phyloP scores from a whole-genome alignment of 495 filamentous ascomycete species.

The Podospora anserina region DNA sequence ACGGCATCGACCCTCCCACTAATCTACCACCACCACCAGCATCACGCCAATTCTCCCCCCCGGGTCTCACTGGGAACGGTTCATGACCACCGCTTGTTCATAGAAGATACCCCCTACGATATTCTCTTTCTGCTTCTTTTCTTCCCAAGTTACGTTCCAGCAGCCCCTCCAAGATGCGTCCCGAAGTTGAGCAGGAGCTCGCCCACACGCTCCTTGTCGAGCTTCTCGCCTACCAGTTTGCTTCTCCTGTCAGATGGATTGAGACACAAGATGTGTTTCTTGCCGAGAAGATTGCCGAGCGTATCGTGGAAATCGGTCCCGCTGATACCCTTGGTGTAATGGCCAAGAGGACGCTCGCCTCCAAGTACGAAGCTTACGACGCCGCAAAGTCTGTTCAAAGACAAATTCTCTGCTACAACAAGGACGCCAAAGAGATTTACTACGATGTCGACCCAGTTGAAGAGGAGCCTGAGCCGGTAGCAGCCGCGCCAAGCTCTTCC shows the following conservation, averaged over 20 bases:
- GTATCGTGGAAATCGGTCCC: constrained; percentile 95
- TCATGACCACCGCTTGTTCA: constrained; percentile 8
- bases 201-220: constrained; percentile 96
- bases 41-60: neutral
- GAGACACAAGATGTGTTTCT: constrained; percentile 99
- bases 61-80: neutral
- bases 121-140: constrained; percentile 12
- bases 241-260: constrained; percentile 97
- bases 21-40: neutral
- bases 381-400: constrained; percentile 91
- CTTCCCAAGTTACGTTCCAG: neutral
- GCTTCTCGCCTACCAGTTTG: constrained; percentile 98
- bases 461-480: constrained; percentile 69
- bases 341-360: constrained; percentile 91
- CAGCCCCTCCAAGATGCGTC: constrained; percentile 65
- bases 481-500: constrained; percentile 45
- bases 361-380: constrained; percentile 99
- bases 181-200: constrained; percentile 97
- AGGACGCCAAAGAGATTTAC: constrained; percentile 99
- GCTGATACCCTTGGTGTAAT: constrained; percentile 98
- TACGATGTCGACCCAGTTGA: constrained; percentile 96
- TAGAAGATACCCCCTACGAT: constrained; percentile 14
- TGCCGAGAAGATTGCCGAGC: constrained; percentile 89
- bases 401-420: constrained; percentile 99
- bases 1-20: neutral